phyloP scores from a whole-genome alignment of 305 asterid species.

The Solanum chacoense region DNA sequence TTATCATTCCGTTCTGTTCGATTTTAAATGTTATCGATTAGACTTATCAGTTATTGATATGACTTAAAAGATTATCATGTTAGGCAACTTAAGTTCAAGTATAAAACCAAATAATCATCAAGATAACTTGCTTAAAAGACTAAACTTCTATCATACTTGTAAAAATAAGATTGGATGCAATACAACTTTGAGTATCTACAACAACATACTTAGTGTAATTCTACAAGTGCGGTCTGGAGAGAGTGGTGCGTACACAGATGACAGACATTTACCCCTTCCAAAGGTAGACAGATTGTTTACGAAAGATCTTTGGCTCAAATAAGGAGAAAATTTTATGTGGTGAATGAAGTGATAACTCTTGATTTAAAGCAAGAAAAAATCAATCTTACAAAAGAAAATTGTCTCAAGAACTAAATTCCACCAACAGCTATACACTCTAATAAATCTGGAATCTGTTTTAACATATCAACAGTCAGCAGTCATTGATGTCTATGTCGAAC shows the following conservation, averaged over 20 bases:
- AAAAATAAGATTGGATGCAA: neutral
- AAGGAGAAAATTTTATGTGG: neutral
- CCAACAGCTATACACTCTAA: neutral
- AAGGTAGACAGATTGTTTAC: neutral
- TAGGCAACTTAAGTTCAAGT: neutral
- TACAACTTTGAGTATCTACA: neutral
- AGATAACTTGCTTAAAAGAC: neutral
- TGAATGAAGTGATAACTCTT: neutral
- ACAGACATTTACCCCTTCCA: neutral
- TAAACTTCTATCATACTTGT: neutral
- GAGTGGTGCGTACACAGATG: neutral
- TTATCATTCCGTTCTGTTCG: accelerated
- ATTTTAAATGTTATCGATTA: neutral
- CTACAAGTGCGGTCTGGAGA: neutral
- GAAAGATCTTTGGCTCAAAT: neutral
- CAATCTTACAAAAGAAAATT: neutral
- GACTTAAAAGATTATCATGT: neutral
- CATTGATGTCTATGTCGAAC: neutral
- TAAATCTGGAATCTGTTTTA: neutral
- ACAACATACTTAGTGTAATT: neutral
- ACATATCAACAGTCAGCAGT: neutral
- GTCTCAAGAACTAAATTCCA: neutral
- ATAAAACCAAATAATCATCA: neutral
- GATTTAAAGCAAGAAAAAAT: neutral
- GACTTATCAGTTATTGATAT: neutral